These are phyloP conservation scores for Rhodotorula sp. DNA, from an alignment of 1,284 basidiomycete species.

Conservation along the genomic window DNA sequence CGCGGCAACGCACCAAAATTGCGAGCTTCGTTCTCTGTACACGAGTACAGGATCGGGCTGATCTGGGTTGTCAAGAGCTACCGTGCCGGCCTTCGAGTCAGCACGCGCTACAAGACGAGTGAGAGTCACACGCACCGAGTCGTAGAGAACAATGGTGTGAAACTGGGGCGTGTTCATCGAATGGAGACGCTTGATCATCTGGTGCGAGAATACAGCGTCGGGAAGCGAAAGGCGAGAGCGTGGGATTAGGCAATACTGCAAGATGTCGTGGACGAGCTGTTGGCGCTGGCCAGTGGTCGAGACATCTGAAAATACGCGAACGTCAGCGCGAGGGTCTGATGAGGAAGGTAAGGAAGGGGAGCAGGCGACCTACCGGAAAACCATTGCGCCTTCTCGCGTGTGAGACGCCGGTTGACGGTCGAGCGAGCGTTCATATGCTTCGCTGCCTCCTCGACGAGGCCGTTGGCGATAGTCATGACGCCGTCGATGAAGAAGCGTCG, in stretches of 20 bases:
- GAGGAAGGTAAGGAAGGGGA: neutral
- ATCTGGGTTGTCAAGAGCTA: constrained; percentile 60
- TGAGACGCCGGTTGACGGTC: constrained; percentile 13
- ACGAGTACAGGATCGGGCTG: constrained; percentile 81
- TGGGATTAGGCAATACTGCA: constrained; percentile 90
- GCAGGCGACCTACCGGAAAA: constrained; percentile 54
- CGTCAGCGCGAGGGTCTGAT: neutral
- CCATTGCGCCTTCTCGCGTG: constrained; percentile 78
- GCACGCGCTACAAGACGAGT: constrained; percentile 8
- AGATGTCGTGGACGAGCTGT: constrained; percentile 62
- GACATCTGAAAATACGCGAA: neutral
- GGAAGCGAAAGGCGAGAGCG: constrained; percentile 87
- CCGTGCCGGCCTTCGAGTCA: neutral
- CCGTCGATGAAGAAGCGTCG: constrained; percentile 33
- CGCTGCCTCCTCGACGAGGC: constrained; percentile 44
- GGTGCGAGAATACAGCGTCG: constrained; percentile 91
- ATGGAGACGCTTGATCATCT: constrained; percentile 85
- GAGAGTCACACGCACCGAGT: constrained; percentile 60
- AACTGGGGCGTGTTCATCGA: constrained; percentile 81
- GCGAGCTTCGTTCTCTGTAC: constrained; percentile 91
- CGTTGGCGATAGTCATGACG: constrained; percentile 43
- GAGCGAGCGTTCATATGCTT: constrained; percentile 41
- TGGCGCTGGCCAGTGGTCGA: constrained; percentile 45
- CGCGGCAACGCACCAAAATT: constrained; percentile 73
- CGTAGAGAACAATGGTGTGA: constrained; percentile 78